Evolutionary conservation across 805 yeast genomes (phyloP), one percentile per base, ranked within the genome.

Genomic region (Alloascoidea africana): DNA sequence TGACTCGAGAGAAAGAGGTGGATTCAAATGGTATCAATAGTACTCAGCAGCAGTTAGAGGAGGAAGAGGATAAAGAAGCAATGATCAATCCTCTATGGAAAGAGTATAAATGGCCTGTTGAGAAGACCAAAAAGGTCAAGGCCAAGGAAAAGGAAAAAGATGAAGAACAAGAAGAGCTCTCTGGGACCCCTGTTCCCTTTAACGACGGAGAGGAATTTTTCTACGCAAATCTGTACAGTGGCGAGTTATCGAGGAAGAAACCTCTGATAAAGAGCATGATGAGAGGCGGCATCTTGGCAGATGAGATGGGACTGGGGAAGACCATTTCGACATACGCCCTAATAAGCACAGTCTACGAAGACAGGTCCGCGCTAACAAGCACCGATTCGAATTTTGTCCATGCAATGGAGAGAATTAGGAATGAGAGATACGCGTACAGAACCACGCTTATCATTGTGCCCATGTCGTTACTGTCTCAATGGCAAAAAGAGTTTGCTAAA

Each of bases 241-340:
- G 96, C 3, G 86, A 81, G 39, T 69, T 89, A 39, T 73, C 89
- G 0, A 46, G 71, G 13, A 66, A 68, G 16, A 73, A 69, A 42
- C 96, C 96, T 1, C 47, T 74, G 8, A 60, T 85, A 32, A 71
- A 66, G 41, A 63, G 76, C 1, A 49, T 68, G 14, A 66, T 77
- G 36, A 63, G 65, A 36, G 96, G 97, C 27, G 97, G 97, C 2
- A 81, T 87, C 15, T 59, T 87, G 13, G 94, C 96, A 0, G 97
- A 87, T 59, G 97, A 87, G 54, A 87, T 87, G 97, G 97, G 97
- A 0, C 63, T 87, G 5, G 97, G 97, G 33, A 87, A 87, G 52
- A 87, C 97, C 0, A 80, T 87, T 16, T 80, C 94, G 1, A 73
- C 94, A 0, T 56, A 85, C 38, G 68, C 96, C 0, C 57, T 89